A percentile compares a stretch with the other conserved stretches of the same genome.
These are phyloP conservation scores for Nymphaea colorata DNA, from an alignment of 164 flowering plant species.

Conservation along the genomic window DNA sequence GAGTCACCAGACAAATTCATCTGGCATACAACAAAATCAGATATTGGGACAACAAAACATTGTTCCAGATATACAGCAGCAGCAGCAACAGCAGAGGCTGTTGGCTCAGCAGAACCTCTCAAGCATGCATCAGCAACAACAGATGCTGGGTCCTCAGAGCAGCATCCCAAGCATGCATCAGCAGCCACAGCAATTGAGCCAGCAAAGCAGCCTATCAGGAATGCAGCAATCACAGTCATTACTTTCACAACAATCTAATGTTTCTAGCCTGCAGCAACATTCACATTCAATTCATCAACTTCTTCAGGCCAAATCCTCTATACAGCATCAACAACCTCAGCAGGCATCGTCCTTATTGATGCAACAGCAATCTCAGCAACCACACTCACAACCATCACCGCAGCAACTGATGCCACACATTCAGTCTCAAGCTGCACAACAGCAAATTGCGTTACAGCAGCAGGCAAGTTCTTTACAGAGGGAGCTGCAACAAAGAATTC, in stretches of 20 bases:
- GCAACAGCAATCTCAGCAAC: conserved; percentile 49
- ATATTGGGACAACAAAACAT: conserved; percentile 46
- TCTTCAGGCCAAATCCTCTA: conserved; percentile 44
- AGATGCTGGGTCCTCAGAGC: conserved; percentile 24
- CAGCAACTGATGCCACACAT: conserved; percentile 61
- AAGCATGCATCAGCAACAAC: conserved; percentile 19
- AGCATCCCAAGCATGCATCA: conserved; percentile 52
- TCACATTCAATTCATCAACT: conserved; percentile 45
- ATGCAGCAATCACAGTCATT: conserved; percentile 47
- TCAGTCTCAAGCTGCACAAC: conserved; percentile 53
- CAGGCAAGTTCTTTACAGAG: conserved; percentile 49
- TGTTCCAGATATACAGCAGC: conserved; percentile 53
- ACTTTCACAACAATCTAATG: conserved; percentile 47
- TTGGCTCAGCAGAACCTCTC: conserved; percentile 33
- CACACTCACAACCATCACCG: conserved; percentile 41
- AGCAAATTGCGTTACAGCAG: conserved; percentile 56
- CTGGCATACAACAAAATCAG: conserved; percentile 50
- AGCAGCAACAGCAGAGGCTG: conserved; percentile 32
- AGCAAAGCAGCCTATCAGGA: conserved; percentile 43
- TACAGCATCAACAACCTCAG: conserved; percentile 32
- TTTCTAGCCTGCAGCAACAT: conserved; percentile 45
- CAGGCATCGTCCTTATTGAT: conserved; percentile 20
- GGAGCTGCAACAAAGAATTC: conserved; percentile 68
- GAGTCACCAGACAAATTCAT: conserved; percentile 43
- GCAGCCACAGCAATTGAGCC: conserved; percentile 40